Percentiles rank a stretch among this genome's conserved stretches.
phyloP scores from a whole-genome alignment of 768 basidiomycete species.

The Lentinula boryana region DNA sequence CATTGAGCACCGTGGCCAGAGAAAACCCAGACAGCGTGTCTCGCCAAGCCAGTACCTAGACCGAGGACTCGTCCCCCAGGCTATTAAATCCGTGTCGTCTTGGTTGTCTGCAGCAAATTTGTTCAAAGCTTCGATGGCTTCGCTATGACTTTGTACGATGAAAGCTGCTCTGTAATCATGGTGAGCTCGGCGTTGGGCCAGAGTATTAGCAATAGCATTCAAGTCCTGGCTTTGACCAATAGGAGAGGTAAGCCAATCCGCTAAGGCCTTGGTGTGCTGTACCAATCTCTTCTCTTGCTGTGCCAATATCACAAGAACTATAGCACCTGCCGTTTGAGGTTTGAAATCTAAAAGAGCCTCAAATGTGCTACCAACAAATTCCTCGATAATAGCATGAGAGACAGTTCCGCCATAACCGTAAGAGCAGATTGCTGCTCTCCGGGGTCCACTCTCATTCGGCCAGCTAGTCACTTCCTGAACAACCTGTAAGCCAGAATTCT shows the following conservation, averaged over 20 bases:
- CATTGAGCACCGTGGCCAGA: not conserved
- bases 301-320: not conserved
- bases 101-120: not conserved
- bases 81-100: not conserved
- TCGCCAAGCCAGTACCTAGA: not conserved
- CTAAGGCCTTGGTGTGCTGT: not conserved
- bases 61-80: not conserved
- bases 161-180: slow-evolving; percentile 1
- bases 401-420: slow-evolving; percentile 1
- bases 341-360: not conserved
- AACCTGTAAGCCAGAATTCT: slow-evolving; percentile 1
- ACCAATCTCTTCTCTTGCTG: not conserved
- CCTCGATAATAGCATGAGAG: not conserved
- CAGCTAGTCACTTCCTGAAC: not conserved
- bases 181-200: not conserved
- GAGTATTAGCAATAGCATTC: not conserved
- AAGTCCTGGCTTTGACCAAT: not conserved
- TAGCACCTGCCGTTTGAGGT: not conserved
- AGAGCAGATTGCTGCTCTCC: not conserved
- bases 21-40: not conserved
- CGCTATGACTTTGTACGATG: not conserved
- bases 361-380: not conserved
- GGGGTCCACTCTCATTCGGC: not conserved
- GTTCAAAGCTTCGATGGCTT: not conserved
- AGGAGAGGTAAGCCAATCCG: not conserved